Conservation (phyloP, 1,284 basidiomycete genomes). For the Xerocomus nothofagi region DNA sequence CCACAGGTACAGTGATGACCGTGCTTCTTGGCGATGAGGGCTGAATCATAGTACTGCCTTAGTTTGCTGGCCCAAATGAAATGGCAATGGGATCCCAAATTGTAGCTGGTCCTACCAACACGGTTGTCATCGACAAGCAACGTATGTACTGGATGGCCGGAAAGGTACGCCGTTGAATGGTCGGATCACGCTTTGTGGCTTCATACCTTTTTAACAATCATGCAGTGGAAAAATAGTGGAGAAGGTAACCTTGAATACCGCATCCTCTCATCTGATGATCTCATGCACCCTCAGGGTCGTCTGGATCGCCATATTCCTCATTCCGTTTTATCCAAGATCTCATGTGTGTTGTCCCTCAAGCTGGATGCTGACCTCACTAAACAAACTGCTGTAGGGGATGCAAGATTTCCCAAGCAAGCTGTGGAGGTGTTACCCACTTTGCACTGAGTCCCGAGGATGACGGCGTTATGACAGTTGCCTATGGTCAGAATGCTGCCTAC, state of each 20-base stretch:
- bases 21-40: not conserved
- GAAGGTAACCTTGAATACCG: constrained; percentile 56
- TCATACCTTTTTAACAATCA: constrained; percentile 17
- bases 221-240: constrained; percentile 88
- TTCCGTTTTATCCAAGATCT: constrained; percentile 83
- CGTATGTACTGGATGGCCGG: constrained; percentile 85
- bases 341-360: constrained; percentile 45
- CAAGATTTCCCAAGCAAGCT: constrained; percentile 64
- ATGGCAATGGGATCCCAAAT: constrained; percentile 65
- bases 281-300: constrained; percentile 52
- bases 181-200: constrained; percentile 2
- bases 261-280: constrained; percentile 1
- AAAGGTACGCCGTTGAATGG: constrained; percentile 48
- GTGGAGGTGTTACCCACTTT: constrained; percentile 92
- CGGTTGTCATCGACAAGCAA: constrained; percentile 82
- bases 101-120: constrained; percentile 80
- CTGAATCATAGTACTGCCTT: not conserved
- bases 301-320: constrained; percentile 78
- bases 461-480: constrained; percentile 77
- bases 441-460: constrained; percentile 72
- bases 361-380: constrained; percentile 1
- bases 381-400: constrained; percentile 54
- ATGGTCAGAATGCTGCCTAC: constrained; percentile 82
- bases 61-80: constrained; percentile 75
- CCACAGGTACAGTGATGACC: constrained; percentile 53